Evolutionary conservation across 2,329 filamentous ascomycete genomes (phyloP), one percentile per base, ranked within the genome.

Genomic region (Aschersonia sp.): DNA sequence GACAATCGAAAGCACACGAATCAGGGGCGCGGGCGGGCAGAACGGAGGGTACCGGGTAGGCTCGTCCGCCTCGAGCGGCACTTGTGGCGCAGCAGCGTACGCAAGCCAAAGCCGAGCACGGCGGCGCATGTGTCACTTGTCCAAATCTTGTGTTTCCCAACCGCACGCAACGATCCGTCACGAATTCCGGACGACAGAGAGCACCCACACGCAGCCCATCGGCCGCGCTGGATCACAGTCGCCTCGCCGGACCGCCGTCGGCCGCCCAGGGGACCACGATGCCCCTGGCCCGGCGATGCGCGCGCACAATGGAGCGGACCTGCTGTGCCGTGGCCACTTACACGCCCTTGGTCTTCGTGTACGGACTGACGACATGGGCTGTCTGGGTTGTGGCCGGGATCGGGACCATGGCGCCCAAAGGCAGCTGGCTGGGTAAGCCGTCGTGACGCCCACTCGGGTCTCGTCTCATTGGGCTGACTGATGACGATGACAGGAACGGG

Each of bases 361-460:
- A 95, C 59, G 76, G 83, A 48, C 65, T 95, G 54, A 90, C 87
- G n/a, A 84, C 84, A 9, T 98, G 92, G 92, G 89, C 87, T 2
- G 77, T 84, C n/a, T 95, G 84, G 74, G 88, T 95, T 7, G 76
- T 89, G 56, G 74, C 84, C 44, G 81, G 73, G 48, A 84, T 95
- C 50, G 84, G 86, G 46, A 71, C 74, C 31, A 68, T 66, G 46
- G 68, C 72, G 22, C 66, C 69, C 5, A 70, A 71, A 49, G 74
- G 68, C 45, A 61, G 62, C 12, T 80, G 76, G 75, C 71, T 77
- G 58, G 78, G 79, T 81, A 67, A 10, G 43, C 14, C 11, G 22
- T 22, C 22, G 9, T 22, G 40, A 41, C 22, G 31, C 22, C 7
- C 39, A n/a, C 31, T 44, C 9, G 22, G 11, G 22, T 41, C 41